phyloP scores from a whole-genome alignment of 1,284 basidiomycete genomes.

The Pholiota adiposa region DNA sequence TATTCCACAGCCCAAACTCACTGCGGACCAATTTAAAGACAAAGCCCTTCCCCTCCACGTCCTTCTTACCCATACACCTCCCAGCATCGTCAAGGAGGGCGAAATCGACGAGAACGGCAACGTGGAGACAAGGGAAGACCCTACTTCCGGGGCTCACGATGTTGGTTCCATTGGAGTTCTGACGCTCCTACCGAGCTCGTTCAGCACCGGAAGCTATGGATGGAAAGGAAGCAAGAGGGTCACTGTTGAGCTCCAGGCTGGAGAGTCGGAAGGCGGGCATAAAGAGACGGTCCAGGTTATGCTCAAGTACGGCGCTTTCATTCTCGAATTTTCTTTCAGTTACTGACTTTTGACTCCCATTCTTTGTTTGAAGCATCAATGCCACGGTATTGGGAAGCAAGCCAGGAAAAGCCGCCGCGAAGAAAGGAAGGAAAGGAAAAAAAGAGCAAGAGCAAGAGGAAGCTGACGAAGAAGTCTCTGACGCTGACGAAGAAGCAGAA shows the following conservation, averaged over 20 bases:
- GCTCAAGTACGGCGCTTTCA: conserved; percentile 75
- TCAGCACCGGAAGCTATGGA: conserved; percentile 77
- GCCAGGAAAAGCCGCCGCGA: conserved; percentile 35
- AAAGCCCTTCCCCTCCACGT: conserved; percentile 71
- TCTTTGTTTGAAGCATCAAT: conserved; percentile 68
- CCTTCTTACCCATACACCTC: conserved; percentile 70
- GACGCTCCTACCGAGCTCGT: conserved; percentile 59
- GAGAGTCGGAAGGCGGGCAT: conserved; percentile 45
- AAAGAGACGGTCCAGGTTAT: conserved; percentile 76
- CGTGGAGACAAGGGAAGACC: conserved; percentile 13
- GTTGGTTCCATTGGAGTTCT: conserved; percentile 64
- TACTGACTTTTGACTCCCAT: too few species aligned
- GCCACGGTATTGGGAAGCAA: conserved; percentile 80
- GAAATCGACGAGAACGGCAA: conserved; percentile 15
- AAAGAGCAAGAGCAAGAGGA: conserved; percentile 32
- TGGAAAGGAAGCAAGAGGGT: conserved; percentile 80
- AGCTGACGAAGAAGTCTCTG: conserved; percentile 22
- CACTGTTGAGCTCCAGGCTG: conserved; percentile 61
- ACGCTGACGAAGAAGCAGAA: conserved; percentile 9
- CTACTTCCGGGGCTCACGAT: conserved; percentile 45
- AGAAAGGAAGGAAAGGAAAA: conserved; percentile 31
- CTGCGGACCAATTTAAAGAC: conserved; percentile 59
- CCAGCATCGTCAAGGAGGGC: conserved; percentile 36
- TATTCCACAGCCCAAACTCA: conserved; percentile 44
- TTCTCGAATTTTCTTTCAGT: too few species aligned